Percentiles rank a stretch among this genome's conserved stretches.
These are phyloP conservation scores for Ceratocystiopsis minuta DNA, from an alignment of 2,329 filamentous ascomycete species.

Conservation along the genomic window DNA sequence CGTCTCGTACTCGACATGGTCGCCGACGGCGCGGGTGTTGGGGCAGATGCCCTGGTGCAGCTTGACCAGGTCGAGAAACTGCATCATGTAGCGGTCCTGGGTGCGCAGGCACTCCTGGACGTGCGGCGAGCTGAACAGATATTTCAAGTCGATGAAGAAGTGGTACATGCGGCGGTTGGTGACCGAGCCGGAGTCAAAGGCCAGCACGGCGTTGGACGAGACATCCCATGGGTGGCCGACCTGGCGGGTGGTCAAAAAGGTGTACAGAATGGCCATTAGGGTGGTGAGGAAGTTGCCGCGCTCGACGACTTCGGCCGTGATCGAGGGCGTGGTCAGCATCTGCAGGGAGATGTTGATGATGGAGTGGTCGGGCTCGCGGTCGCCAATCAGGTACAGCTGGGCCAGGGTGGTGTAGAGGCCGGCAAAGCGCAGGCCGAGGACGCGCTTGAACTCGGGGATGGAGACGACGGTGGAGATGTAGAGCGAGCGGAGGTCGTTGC, in stretches of 20 bases:
- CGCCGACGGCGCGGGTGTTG: conserved; percentile 76
- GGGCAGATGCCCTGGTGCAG: conserved; percentile 94
- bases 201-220: conserved; percentile 66
- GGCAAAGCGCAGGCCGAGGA: conserved; percentile 83
- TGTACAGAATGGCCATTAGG: conserved; percentile 90
- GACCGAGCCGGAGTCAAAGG: conserved; percentile 85
- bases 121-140: conserved; percentile 72
- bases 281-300: conserved; percentile 91
- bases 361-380: conserved; percentile 90
- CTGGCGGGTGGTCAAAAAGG: conserved; percentile 88
- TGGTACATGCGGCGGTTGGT: conserved; percentile 94
- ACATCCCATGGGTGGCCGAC: conserved; percentile 88
- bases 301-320: conserved; percentile 88
- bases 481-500: conserved; percentile 75
- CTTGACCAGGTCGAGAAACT: conserved; percentile 90
- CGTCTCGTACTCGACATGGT: conserved; percentile 95
- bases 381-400: conserved; percentile 87
- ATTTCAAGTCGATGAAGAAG: conserved; percentile 89
- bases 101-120: conserved; percentile 70
- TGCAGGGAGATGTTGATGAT: conserved; percentile 96
- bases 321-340: conserved; percentile 90
- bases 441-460: conserved; percentile 87
- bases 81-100: conserved; percentile 74
- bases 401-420: conserved; percentile 86
- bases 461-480: conserved; percentile 95